These are phyloP conservation scores for Syncephalastrum contaminatum DNA, from an alignment of 371 early-diverging fungal genomes.

Conservation along the genomic window DNA sequence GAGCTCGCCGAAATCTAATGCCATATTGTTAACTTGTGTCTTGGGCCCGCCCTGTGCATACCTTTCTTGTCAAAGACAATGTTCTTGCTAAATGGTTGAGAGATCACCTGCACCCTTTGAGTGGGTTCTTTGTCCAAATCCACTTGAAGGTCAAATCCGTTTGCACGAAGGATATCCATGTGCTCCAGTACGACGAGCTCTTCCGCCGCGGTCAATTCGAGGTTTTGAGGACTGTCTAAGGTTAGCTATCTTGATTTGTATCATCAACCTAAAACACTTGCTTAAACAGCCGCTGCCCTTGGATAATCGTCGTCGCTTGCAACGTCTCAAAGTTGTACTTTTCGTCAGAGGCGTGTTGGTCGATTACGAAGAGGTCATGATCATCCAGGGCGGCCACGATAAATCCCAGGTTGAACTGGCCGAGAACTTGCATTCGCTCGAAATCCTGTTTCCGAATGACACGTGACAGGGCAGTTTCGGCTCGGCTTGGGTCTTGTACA, in stretches of 20 bases:
- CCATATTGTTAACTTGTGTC: background rate
- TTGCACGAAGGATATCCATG: constrained; percentile 63
- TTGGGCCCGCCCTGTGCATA: background rate
- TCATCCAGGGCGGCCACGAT: constrained; percentile 75
- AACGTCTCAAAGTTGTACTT: constrained; percentile 94
- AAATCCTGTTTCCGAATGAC: constrained; percentile 86
- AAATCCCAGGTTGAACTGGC: constrained; percentile 99
- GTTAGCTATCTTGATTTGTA: background rate
- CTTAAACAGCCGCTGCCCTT: constrained; percentile 61
- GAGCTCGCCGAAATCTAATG: constrained; percentile 72
- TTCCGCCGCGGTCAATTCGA: constrained; percentile 79
- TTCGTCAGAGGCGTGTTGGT: constrained; percentile 99
- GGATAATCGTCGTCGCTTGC: constrained; percentile 57
- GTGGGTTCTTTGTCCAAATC: constrained; percentile 61
- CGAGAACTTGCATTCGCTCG: constrained; percentile 79
- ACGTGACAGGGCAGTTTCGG: constrained; percentile 54
- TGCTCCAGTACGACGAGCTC: constrained; percentile 80
- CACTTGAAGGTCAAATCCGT: constrained; percentile 77
- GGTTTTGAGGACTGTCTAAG: constrained; percentile 25
- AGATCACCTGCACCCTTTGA: constrained; percentile 58
- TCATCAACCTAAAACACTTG: constrained; percentile 3
- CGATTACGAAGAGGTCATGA: constrained; percentile 88
- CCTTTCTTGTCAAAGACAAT: constrained; percentile 60
- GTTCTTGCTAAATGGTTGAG: constrained; percentile 66
- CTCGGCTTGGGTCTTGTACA: constrained; percentile 45